Evolutionary conservation across 2,329 filamentous ascomycete species (phyloP).

Genomic region (Colletotrichum salicis): DNA sequence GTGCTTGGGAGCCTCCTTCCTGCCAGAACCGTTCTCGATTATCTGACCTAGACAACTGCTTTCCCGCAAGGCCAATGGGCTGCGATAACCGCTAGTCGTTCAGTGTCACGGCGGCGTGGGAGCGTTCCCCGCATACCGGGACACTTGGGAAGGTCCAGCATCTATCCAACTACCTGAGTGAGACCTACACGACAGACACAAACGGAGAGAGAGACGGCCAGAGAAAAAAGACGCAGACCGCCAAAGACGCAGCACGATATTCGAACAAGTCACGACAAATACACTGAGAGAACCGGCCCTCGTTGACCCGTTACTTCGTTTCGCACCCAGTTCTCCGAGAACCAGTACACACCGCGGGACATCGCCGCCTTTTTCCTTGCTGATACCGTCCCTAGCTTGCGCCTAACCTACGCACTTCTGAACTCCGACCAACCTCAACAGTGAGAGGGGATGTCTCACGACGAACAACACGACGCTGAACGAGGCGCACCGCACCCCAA

Average conservation of each 20-base stretch:
- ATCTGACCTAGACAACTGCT: conserved; percentile 17
- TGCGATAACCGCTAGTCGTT: conserved; percentile 64
- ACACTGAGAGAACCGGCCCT: conserved; percentile 7
- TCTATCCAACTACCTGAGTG: conserved; percentile 17
- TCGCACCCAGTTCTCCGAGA: neutral
- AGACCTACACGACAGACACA: conserved; percentile 16
- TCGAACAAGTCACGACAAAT: neutral
- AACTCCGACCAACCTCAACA: conserved; percentile 19
- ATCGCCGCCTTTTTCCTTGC: conserved; percentile 2
- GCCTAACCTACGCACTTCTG: conserved; percentile 1
- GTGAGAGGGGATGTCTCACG: conserved; percentile 60
- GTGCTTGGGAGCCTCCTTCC: conserved; percentile 30
- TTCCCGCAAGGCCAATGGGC: conserved; percentile 61
- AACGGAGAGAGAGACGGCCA: neutral
- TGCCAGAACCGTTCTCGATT: conserved; percentile 16
- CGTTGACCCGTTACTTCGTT: conserved; percentile 31
- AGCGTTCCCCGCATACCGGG: conserved; percentile 67
- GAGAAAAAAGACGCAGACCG: neutral
- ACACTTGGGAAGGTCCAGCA: conserved; percentile 39
- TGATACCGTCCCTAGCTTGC: neutral
- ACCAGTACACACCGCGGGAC: neutral
- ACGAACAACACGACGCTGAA: conserved; percentile 51
- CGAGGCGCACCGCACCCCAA: conserved; percentile 40
- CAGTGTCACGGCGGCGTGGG: conserved; percentile 68
- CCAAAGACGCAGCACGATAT: conserved; percentile 15